A percentile compares a stretch with the other conserved stretches of the same genome.
Conservation (phyloP, 176 grass and related monocot species). For the Carex parvula region DNA sequence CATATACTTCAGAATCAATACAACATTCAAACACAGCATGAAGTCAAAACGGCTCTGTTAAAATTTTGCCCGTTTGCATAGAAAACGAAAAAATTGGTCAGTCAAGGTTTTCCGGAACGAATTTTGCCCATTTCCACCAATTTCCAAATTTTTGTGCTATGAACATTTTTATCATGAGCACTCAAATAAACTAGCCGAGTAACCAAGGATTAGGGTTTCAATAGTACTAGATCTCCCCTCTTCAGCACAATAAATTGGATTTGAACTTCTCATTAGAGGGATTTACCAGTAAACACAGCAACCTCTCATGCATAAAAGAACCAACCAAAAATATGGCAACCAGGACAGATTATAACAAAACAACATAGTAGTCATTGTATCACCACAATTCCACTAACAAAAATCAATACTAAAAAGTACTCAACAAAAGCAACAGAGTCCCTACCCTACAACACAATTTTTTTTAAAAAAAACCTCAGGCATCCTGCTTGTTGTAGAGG, state of each 20-base stretch:
- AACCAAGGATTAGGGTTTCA: no score
- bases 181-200: neutral
- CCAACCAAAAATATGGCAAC: neutral
- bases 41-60: no score
- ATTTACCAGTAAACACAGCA: neutral
- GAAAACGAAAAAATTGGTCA: no score
- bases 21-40: no score
- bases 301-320: neutral
- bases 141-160: neutral
- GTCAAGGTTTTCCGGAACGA: no score
- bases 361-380: neutral
- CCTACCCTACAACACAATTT: neutral
- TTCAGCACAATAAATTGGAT: no score
- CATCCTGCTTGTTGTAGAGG: slow-evolving; percentile 34
- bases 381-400: neutral
- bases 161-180: neutral
- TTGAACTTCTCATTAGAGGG: no score
- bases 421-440: neutral
- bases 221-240: no score
- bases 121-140: no score
- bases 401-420: neutral
- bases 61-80: no score
- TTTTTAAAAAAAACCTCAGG: neutral
- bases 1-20: no score
- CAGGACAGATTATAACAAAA: neutral